Evolutionary conservation across 2,329 filamentous ascomycete species (phyloP), one percentile per base, ranked within the genome.

Genomic region (Colletotrichum sp.): DNA sequence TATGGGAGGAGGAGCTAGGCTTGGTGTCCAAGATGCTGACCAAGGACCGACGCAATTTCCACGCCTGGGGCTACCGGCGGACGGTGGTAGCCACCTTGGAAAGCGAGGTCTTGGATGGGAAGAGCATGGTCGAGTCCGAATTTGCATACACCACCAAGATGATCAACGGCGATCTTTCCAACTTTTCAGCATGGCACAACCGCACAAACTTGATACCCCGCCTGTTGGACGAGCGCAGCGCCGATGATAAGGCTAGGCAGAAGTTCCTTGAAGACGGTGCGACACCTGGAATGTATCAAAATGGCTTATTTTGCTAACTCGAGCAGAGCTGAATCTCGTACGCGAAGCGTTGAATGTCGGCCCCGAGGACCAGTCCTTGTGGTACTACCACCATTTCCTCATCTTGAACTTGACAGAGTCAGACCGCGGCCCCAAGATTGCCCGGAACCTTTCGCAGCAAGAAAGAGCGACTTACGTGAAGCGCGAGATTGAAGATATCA

Each of bases 121-220:
- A 84, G 66, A 95, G 91, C 83, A 92, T 98, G 89, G 92, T 92
- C 3, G 93, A 98, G 84, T 82, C 89, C 18, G 97, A 99, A 84
- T 97, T 98, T 79, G 92, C 91, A 44, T 99, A 98, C 84, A 98
- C 97, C 2, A 96, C 94, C 16, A 94, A 92, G 81, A 98, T 96
- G 95, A 95, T 98, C 80, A 88, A 90, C 55, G 87, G 86, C n/a
- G 95, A 98, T 80, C 88, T 99, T 64, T 98, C 95, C 55, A 99
- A 99, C 83, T 99, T 99, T 83, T 98, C 96, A 6, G 97, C 97
- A 3, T 99, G 97, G 96, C 97, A 99, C 83, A 94, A 94, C 81
- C 92, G 97, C 68, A 95, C 94, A 79, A 95, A 95, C 81, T 89
- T 99, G 26, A 97, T 98, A 71, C 92, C 95, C 57, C 90, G 91